Base-by-base conservation (phyloP, 306 rosid species). In the Crataegus laevigata region DNA sequence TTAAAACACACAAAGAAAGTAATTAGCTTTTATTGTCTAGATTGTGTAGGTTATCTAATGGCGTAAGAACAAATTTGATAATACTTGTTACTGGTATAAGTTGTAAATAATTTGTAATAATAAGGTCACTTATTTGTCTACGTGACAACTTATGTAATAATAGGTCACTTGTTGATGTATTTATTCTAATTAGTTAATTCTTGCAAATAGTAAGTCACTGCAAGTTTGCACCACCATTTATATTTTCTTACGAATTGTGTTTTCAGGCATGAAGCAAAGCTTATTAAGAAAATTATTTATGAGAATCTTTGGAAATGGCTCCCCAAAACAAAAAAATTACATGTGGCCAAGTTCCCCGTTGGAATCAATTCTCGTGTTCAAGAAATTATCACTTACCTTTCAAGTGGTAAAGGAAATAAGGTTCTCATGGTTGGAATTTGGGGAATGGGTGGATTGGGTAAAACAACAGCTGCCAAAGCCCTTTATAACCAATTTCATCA, bases 401-500 rank as follows among this genome's bases (percentile, higher is more conserved):
- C 24, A 24, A 15, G 10, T 24, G 17, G 11, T 58, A 17, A 3
- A 22, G 3, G 2, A 9, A 1, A 22, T 11, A 2, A 58, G 0
- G 63, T 58, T 24, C 30, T 12, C 15, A 58, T 58, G 29, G 14
- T 58, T 58, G 63, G 63, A 22, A 55, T 81, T 17, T 75, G 58
- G 72, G 84, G 84, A 1, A 71, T 81, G 77, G 80, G 84, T 15
- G 84, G 80, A 69, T 22, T 54, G 19, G 84, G 84, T 0, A 81
- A 81, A 66, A 70, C 81, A 42, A 69, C 80, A 38, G 3, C 71
- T 3, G 84, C 84, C 0, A 76, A 81, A 57, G 80, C 75, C 25
- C 36, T 76, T 12, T 69, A 70, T 34, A 81, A 81, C 3, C 3
- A 75, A 15, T 24, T 70, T 64, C 18, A 42, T 14, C 34, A 34